Conservation (phyloP, 2,329 filamentous ascomycete species). For the Thelonectria olida region DNA sequence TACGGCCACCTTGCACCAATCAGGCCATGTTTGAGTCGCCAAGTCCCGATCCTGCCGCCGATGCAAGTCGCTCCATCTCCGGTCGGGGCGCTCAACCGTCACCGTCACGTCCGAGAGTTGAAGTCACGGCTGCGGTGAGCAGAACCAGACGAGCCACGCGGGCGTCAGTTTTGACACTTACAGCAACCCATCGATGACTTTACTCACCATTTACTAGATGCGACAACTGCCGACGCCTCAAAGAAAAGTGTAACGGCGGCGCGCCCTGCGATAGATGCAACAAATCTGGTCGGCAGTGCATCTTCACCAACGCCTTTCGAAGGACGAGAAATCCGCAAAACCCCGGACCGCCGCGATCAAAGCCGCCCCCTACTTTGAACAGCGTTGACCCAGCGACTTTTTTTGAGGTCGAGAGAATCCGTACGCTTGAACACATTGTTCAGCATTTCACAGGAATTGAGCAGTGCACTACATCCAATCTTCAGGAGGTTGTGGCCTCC, state of each 20-base stretch:
- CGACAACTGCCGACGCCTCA: constrained; percentile 32
- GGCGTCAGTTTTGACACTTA: neutral
- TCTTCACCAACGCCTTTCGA: constrained; percentile 27
- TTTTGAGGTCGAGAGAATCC: constrained; percentile 30
- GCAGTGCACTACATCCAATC: constrained; percentile 13
- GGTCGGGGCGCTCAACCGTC: neutral
- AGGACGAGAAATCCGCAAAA: constrained; percentile 19
- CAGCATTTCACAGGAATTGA: constrained; percentile 29
- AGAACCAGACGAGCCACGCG: neutral
- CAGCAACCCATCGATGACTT: neutral
- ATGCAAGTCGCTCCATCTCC: neutral
- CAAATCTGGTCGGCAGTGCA: constrained; percentile 20
- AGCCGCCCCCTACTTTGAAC: neutral
- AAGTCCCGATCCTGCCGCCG: neutral
- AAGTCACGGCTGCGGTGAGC: neutral
- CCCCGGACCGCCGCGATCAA: neutral
- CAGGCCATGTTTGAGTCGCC: neutral
- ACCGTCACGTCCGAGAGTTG: neutral
- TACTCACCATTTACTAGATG: constrained; percentile 19
- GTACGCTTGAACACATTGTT: constrained; percentile 28
- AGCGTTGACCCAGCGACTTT: constrained; percentile 9
- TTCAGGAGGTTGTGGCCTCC: constrained; percentile 12
- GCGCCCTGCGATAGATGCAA: constrained; percentile 32
- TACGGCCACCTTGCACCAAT: neutral
- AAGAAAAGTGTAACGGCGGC: constrained; percentile 32